Conservation (phyloP, 805 yeast species). For the Clavispora carvajalis region DNA sequence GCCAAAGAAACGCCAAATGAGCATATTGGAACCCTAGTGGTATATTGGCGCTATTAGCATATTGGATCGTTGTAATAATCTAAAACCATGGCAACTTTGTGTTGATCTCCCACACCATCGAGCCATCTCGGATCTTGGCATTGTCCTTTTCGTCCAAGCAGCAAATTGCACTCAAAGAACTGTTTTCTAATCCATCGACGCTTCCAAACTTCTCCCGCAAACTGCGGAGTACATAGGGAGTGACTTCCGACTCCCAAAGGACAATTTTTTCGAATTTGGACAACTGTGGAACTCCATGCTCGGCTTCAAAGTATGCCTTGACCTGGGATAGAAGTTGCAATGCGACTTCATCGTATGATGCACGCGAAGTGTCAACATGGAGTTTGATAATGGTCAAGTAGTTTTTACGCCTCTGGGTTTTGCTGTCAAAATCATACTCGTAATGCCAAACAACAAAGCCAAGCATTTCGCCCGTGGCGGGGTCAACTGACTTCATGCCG, state of each 20-base stretch:
- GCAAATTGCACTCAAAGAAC: conserved; percentile 32
- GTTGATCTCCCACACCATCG: conserved; percentile 38
- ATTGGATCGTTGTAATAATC: too few relatives aligned
- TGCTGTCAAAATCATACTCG: conserved; percentile 23
- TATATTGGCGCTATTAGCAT: too few relatives aligned
- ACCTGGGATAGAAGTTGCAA: conserved; percentile 9
- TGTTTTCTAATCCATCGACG: conserved; percentile 25
- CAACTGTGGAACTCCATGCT: conserved; percentile 9
- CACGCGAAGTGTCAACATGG: conserved; percentile 16
- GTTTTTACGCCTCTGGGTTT: conserved; percentile 12
- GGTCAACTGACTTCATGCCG: conserved; percentile 24
- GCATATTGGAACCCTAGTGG: too few relatives aligned
- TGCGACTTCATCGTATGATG: conserved; percentile 14
- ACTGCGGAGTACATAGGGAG: conserved; percentile 10
- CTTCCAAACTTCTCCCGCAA: conserved; percentile 14
- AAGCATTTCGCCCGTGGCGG: conserved; percentile 12
- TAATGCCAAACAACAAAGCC: conserved; percentile 38
- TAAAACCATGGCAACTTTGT: conserved; percentile 41
- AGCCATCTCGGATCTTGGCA: conserved; percentile 18
- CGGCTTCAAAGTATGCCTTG: conserved; percentile 14
- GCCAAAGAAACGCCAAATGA: too few relatives aligned
- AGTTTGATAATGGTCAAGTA: conserved; percentile 25
- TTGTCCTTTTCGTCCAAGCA: conserved; percentile 24
- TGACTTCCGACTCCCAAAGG: conserved; percentile 33
- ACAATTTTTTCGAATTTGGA: conserved; percentile 17